Evolutionary conservation across 2,329 filamentous ascomycete species (phyloP), one percentile per base, ranked within the genome.

Genomic region (Monilinia laxa): DNA sequence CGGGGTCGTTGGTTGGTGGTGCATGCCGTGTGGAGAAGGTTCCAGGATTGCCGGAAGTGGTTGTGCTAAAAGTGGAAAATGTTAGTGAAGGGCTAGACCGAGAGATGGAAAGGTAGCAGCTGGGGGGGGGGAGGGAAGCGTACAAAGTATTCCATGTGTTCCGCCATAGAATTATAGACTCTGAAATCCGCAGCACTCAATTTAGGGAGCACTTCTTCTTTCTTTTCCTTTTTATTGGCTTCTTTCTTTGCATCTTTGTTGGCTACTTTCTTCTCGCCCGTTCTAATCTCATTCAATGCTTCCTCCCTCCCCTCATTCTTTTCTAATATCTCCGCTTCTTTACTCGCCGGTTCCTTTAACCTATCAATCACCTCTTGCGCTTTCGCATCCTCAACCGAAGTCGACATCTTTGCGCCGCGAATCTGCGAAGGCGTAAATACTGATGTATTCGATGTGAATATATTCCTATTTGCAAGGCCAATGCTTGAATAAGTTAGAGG

Each of bases 31-130:
- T 90, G 89, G 64, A 96, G 81, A 31, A 85, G 77, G 64, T 85
- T 90, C 91, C 91, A 97, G 4, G 85, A 84, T 54, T 83, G 79
- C 31, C 90, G 89, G 81, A 95, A 95, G 79, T 90, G 84, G 72
- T 87, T 86, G 79, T 95, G 91, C 88, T 91, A 71, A 18, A n/a
- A 12, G 25, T 4, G 3, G 23, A 7, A 20, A 28, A 20, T n/a
- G 38, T 63, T 42, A 45, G 40, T 23, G 42, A 20, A 4, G 35
- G 53, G 40, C 28, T 7, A 9, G 38, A 16, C 58, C 35, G 54
- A 9, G 31, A 5, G 20, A 25, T 31, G 51, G 18, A 57, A 7
- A 38, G 25, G 16, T 25, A 28, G 9, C 4, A 52, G 25, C 40
- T 11, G 25, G 23, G 38, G 38, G n/a, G n/a, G n/a, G n/a, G n/a